A percentile compares a stretch with the other conserved stretches of the same genome.
These are phyloP conservation scores for Tuber microsphaerosporum DNA, from an alignment of 495 filamentous ascomycete species.

Conservation along the genomic window DNA sequence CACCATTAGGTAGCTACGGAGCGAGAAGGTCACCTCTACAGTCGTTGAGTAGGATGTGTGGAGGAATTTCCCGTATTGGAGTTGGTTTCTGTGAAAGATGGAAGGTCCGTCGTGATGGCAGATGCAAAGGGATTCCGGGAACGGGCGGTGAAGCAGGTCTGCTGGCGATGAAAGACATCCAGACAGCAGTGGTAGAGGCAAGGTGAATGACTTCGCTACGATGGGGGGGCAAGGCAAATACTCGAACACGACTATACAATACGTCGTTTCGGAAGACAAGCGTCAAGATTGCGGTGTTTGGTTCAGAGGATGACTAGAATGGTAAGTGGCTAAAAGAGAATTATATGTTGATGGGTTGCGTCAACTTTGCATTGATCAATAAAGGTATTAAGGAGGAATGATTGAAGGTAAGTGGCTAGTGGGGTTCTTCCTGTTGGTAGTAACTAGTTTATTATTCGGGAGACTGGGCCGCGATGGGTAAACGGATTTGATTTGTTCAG, in stretches of 20 bases:
- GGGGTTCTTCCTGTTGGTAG: neutral
- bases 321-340: slow-evolving; percentile 8
- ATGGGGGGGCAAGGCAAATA: slow-evolving; percentile 13
- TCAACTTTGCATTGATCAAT: slow-evolving; percentile 3
- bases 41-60: slow-evolving; percentile 1
- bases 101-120: slow-evolving; percentile 12
- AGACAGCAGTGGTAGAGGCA: slow-evolving; percentile 6
- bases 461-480: neutral
- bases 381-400: slow-evolving; percentile 1
- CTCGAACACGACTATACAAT: slow-evolving; percentile 10
- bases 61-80: slow-evolving; percentile 7
- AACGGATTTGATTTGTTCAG: neutral
- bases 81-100: slow-evolving; percentile 9
- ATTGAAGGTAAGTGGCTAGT: neutral
- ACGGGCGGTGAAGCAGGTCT: slow-evolving; percentile 18
- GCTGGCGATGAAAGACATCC: neutral
- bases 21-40: slow-evolving; percentile 15
- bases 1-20: slow-evolving; percentile 6
- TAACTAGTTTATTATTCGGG: neutral
- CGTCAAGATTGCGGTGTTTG: slow-evolving; percentile 3
- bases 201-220: slow-evolving; percentile 18
- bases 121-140: slow-evolving; percentile 20
- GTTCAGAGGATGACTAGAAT: neutral
- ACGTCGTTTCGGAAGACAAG: slow-evolving; percentile 8
- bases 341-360: slow-evolving; percentile 1